phyloP scores from a whole-genome alignment of 169 alveolate species.

The Plasmodium knowlesi region DNA sequence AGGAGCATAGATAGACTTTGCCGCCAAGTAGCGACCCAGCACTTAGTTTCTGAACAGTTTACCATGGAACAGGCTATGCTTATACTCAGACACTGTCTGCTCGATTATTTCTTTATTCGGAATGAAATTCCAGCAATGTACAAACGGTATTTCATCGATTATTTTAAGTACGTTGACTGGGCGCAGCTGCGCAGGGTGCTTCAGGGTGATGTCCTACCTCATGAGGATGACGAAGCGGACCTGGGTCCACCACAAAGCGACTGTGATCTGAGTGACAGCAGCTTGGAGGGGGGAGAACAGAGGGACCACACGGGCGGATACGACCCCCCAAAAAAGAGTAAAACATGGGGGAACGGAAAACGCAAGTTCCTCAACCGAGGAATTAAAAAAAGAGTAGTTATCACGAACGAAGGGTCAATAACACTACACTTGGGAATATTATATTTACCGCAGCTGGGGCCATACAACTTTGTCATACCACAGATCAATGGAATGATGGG shows the following conservation, averaged over 20 bases:
- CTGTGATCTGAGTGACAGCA: constrained; percentile 36
- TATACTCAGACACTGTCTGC: constrained; percentile 18
- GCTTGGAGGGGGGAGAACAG: neutral
- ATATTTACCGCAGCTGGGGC: constrained; percentile 67
- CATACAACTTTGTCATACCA: constrained; percentile 41
- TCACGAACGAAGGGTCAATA: constrained; percentile 68
- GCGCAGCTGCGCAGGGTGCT: neutral
- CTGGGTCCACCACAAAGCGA: constrained; percentile 10
- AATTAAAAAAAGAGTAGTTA: constrained; percentile 25
- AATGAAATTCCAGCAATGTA: constrained; percentile 11
- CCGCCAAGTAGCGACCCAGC: neutral
- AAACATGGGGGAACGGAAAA: neutral
- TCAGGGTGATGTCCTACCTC: neutral
- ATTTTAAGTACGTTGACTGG: neutral
- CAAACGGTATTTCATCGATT: constrained; percentile 37
- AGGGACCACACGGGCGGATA: neutral
- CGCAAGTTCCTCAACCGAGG: constrained; percentile 12
- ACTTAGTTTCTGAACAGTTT: constrained; percentile 5
- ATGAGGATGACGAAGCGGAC: neutral
- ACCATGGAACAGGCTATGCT: constrained; percentile 63
- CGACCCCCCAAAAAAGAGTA: neutral
- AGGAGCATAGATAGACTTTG: constrained; percentile 23
- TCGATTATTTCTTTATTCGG: constrained; percentile 19
- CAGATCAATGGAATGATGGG: constrained; percentile 76
- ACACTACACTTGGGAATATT: constrained; percentile 46